A percentile compares a stretch with the other conserved stretches of the same genome.
Evolutionary conservation across 306 rosid species (phyloP).

Genomic region (Pterocarpus macrocarpus): DNA sequence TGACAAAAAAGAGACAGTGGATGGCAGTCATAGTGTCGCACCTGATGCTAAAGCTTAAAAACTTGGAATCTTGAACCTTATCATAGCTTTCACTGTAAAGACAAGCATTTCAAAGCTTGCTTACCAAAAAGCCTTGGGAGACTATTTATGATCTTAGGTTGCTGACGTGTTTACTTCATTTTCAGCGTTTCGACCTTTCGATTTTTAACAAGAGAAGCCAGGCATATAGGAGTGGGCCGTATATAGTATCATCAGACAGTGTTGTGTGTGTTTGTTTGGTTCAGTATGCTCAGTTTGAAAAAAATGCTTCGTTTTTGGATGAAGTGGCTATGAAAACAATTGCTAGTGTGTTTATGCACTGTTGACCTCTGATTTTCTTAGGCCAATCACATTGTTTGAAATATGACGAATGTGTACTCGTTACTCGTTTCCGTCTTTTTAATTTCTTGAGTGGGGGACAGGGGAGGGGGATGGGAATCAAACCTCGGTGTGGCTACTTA

Average conservation of each 20-base stretch:
- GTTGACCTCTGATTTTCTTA: neutral
- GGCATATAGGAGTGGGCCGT: conserved; percentile 6
- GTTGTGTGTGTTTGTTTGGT: conserved; percentile 2
- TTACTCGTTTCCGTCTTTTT: no score
- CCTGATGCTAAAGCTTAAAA: conserved; percentile 44
- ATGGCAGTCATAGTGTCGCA: conserved; percentile 6
- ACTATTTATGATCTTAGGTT: conserved; percentile 23
- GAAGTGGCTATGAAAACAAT: neutral
- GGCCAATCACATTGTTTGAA: no score
- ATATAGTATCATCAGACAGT: conserved; percentile 7
- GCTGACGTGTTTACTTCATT: conserved; percentile 30
- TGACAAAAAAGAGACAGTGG: conserved; percentile 19
- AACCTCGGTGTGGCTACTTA: no score
- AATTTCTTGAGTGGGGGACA: no score
- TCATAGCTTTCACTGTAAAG: conserved; percentile 19
- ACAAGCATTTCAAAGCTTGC: conserved; percentile 29
- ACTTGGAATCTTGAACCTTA: neutral
- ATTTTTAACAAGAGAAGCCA: conserved; percentile 17
- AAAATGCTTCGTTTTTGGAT: neutral
- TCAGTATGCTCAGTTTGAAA: neutral
- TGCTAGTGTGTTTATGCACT: neutral
- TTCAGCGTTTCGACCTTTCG: conserved; percentile 7
- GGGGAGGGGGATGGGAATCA: no score
- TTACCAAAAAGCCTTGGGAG: neutral
- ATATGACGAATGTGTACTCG: no score